Percentiles rank a stretch among this genome's conserved stretches.
These are phyloP conservation scores for Macadamia integrifolia DNA, from an alignment of 164 flowering plant genomes.

Conservation along the genomic window DNA sequence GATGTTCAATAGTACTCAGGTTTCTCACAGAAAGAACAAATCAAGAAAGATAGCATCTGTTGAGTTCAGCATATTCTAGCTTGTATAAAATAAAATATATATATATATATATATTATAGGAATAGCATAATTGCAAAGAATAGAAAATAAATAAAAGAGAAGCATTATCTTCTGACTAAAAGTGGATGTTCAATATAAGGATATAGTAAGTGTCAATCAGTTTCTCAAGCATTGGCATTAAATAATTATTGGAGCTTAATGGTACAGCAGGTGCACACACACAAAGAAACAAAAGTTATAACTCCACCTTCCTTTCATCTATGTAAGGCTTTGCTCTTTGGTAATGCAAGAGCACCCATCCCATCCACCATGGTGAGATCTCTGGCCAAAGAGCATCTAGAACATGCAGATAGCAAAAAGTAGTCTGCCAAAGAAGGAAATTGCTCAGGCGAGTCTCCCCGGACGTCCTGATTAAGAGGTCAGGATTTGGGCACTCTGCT, in stretches of 20 bases:
- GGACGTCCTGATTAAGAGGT: constrained; percentile 39
- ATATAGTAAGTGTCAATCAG: too few relatives aligned
- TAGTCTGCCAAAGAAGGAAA: constrained; percentile 49
- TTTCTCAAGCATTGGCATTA: too few relatives aligned
- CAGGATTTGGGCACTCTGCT: constrained; percentile 39
- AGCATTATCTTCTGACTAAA: too few relatives aligned
- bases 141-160: too few relatives aligned
- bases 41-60: too few relatives aligned
- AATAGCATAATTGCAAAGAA: too few relatives aligned
- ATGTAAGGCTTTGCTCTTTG: constrained; percentile 28
- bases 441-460: constrained; percentile 47
- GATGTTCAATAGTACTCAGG: too few relatives aligned
- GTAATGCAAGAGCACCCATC: constrained; percentile 37
- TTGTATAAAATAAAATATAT: too few relatives aligned
- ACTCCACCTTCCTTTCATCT: constrained; percentile 19
- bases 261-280: not conserved
- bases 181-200: too few relatives aligned
- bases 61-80: too few relatives aligned
- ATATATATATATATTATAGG: too few relatives aligned
- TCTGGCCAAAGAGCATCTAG: constrained; percentile 46
- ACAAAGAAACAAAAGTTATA: not conserved
- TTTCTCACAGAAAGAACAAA: too few relatives aligned
- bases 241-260: not conserved
- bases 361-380: constrained; percentile 33
- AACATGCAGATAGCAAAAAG: constrained; percentile 22